Evolutionary conservation across 805 yeast genomes (phyloP).

Genomic region (Schizosaccharomyces osmophilus): DNA sequence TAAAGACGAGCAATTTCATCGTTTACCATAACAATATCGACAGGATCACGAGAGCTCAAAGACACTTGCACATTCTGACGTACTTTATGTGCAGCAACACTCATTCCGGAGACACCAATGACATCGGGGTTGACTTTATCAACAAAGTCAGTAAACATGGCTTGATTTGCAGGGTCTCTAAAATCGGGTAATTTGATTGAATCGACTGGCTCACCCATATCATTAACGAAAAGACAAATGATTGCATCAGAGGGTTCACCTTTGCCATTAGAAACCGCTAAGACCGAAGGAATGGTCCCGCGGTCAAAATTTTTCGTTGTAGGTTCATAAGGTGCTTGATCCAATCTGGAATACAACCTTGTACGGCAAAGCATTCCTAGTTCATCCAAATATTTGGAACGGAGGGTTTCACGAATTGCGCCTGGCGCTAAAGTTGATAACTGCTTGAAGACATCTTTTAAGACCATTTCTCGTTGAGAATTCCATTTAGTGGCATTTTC

Average conservation of each 20-base stretch:
- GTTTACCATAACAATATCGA: constrained; percentile 58
- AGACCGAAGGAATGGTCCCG: constrained; percentile 66
- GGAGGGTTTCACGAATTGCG: constrained; percentile 61
- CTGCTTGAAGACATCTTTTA: constrained; percentile 42
- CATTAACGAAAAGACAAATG: constrained; percentile 54
- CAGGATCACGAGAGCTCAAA: constrained; percentile 27
- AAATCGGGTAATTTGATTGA: constrained; percentile 59
- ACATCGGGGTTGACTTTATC: constrained; percentile 61
- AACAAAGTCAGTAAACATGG: constrained; percentile 34
- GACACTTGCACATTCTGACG: constrained; percentile 18
- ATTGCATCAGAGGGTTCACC: constrained; percentile 72
- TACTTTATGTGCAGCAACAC: constrained; percentile 42
- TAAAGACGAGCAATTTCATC: constrained; percentile 83
- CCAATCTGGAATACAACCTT: constrained; percentile 42
- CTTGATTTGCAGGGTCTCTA: constrained; percentile 37
- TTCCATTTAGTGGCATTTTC: constrained; percentile 64
- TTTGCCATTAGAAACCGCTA: constrained; percentile 65
- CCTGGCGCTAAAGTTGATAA: constrained; percentile 42
- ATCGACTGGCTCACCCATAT: constrained; percentile 55
- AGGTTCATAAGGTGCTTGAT: constrained; percentile 87
- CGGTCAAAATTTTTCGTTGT: constrained; percentile 31
- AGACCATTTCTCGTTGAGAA: constrained; percentile 37
- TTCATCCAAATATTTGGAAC: constrained; percentile 48
- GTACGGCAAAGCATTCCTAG: constrained; percentile 48
- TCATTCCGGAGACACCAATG: constrained; percentile 70